phyloP scores from a whole-genome alignment of 441 rosid genomes.

The Biscutella laevigata region DNA sequence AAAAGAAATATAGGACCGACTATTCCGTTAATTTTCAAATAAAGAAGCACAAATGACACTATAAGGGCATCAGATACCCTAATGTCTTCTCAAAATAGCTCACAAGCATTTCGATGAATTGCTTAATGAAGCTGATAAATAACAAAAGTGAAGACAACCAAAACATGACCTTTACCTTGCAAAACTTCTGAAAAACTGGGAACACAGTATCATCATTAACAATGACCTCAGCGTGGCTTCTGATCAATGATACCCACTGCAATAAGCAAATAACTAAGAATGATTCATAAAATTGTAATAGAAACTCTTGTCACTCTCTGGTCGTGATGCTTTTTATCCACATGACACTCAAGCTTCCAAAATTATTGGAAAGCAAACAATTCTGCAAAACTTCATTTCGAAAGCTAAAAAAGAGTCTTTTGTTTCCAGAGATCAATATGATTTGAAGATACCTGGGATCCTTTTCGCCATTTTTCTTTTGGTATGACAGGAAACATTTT shows the following conservation, averaged over 20 bases:
- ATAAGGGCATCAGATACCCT: neutral
- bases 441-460: constrained; percentile 62
- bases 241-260: constrained; percentile 76
- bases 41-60: neutral
- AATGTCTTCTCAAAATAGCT: neutral
- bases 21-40: neutral
- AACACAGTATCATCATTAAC: constrained; percentile 63
- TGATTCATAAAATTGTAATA: neutral
- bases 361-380: neutral
- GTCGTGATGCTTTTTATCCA: neutral
- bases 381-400: neutral
- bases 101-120: neutral
- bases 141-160: neutral
- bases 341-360: neutral
- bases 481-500: constrained; percentile 68
- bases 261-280: constrained; percentile 15
- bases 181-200: constrained; percentile 60
- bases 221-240: constrained; percentile 73
- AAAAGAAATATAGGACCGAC: constrained; percentile 5
- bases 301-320: neutral
- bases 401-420: neutral
- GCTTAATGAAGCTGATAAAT: neutral
- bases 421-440: neutral
- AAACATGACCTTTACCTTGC: constrained; percentile 50
- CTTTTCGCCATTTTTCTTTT: constrained; percentile 72